Percentiles rank a stretch among this genome's conserved stretches.
These are phyloP conservation scores for Closterium sp. DNA, from an alignment of 139 green algal species.

Conservation along the genomic window DNA sequence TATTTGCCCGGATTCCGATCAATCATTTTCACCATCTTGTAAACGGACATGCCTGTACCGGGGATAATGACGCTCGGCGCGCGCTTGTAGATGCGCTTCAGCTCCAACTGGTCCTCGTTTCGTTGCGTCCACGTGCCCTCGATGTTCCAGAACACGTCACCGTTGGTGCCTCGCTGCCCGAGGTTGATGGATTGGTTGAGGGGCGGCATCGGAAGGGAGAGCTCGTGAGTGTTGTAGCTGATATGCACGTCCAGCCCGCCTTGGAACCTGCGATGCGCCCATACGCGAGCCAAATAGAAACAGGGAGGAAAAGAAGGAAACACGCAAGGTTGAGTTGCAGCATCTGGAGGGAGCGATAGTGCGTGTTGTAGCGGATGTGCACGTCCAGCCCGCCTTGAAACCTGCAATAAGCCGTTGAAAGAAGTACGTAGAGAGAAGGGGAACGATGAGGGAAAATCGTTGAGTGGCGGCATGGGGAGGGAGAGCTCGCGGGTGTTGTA, in stretches of 20 bases:
- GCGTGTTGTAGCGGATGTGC: too few species aligned
- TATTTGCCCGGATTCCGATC: background rate
- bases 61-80: background rate
- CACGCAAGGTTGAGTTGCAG: too few species aligned
- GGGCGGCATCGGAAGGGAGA: background rate
- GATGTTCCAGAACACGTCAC: background rate
- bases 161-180: background rate
- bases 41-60: background rate
- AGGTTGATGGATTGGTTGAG: background rate
- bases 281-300: background rate
- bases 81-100: background rate
- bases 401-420: too few species aligned
- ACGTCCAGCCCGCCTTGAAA: too few species aligned
- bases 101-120: background rate
- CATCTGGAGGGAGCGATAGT: too few species aligned
- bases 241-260: background rate
- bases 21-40: background rate
- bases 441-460: too few species aligned
- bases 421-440: too few species aligned
- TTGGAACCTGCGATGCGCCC: background rate
- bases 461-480: too few species aligned
- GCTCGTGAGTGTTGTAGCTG: background rate
- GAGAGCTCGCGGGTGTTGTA: too few species aligned
- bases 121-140: background rate
- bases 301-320: background rate